Evolutionary conservation across 2,329 filamentous ascomycete species (phyloP), one percentile per base, ranked within the genome.

Genomic region (Colletotrichum lupini): DNA sequence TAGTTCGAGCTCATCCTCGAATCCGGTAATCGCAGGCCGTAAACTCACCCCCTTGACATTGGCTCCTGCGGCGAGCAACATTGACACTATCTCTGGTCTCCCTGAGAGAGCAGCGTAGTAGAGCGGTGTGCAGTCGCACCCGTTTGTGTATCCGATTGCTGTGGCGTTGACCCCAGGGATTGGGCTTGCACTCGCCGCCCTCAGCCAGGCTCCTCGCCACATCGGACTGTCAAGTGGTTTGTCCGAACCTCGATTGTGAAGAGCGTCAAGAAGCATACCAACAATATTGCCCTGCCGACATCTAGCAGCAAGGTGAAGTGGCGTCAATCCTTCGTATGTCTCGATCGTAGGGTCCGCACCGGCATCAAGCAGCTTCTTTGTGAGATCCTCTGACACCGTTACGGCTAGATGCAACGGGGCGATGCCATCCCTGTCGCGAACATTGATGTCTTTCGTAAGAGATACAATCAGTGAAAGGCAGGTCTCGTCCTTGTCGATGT

Each of bases 231-330:
- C 11, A 24, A 22, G 14, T 12, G 37, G 32, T 16, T 52, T 22
- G 6, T 69, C 56, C 28, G 56, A 73, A 14, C 12, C 30, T 6
- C 0, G 0, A 1, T 26, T 19, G 19, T 11, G n/a, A 19, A 52
- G 61, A 2, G n/a, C 22, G 3, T 70, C 73, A 1, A 82, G 30
- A 1, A 83, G 42, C 4, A 82, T 16, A 0, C 81, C 82, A 0
- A 85, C 74, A 2, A 79, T 77, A 26, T 85, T 84, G 55, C 74
- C 76, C 49, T 82, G 74, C 28, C 81, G 75, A 4, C 76, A 72
- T 14, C 79, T 78, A 4, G 82, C 78, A 1, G 84, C 83, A 22
- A 87, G 65, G 59, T 87, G 85, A 4, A 87, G 77, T 5, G 81
- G 76, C 4, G 80, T 85, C 57, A 82, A 75, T 0, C 81, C 81